Percentiles rank a stretch among this genome's conserved stretches.
These are phyloP conservation scores for Xylariaceae sp. DNA, from an alignment of 2,329 filamentous ascomycete species.

Conservation along the genomic window DNA sequence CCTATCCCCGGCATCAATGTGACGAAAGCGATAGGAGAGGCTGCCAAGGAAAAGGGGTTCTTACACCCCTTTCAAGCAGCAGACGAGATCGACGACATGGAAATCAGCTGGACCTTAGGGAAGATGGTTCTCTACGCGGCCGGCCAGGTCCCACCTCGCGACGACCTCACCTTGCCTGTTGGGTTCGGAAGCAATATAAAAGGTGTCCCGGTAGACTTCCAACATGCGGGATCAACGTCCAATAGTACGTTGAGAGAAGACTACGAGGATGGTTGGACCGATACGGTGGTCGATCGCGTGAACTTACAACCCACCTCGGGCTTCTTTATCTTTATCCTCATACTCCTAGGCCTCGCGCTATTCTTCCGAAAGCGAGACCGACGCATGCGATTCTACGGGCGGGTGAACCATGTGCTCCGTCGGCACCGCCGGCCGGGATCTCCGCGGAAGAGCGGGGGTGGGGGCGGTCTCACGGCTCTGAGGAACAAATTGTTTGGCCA, in stretches of 20 bases:
- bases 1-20: slow-evolving; percentile 55
- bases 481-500: slow-evolving; percentile 63
- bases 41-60: slow-evolving; percentile 68
- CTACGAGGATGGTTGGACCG: slow-evolving; percentile 49
- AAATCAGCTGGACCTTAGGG: slow-evolving; percentile 95
- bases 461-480: slow-evolving; percentile 43
- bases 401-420: slow-evolving; percentile 40
- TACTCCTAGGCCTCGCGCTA: slow-evolving; percentile 64
- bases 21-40: slow-evolving; percentile 63
- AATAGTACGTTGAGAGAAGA: slow-evolving; percentile 29
- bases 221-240: slow-evolving; percentile 64
- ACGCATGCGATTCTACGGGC: slow-evolving; percentile 55
- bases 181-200: slow-evolving; percentile 86
- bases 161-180: slow-evolving; percentile 61
- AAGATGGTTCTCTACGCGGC: slow-evolving; percentile 95
- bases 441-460: slow-evolving; percentile 39
- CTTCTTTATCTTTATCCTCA: slow-evolving; percentile 69
- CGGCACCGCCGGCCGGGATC: slow-evolving; percentile 41
- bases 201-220: slow-evolving; percentile 69
- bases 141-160: slow-evolving; percentile 70
- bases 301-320: slow-evolving; percentile 66
- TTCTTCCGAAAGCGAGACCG: slow-evolving; percentile 76
- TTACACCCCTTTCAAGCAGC: slow-evolving; percentile 86
- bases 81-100: slow-evolving; percentile 83
- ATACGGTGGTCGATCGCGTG: slow-evolving; percentile 57